These are phyloP conservation scores for Gossypium aridum DNA, from an alignment of 441 rosid species.

Conservation along the genomic window DNA sequence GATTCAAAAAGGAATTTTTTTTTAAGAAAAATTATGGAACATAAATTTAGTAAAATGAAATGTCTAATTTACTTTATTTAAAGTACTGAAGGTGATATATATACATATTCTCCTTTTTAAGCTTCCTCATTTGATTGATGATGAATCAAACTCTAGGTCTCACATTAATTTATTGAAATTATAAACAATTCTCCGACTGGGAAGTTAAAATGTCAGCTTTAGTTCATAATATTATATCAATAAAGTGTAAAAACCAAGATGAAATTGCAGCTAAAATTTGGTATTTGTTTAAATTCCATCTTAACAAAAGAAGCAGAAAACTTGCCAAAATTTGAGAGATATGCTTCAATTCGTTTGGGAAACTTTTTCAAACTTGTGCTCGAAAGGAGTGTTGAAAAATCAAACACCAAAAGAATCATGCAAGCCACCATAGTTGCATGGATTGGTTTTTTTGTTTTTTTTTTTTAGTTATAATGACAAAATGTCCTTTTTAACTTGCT, in stretches of 20 bases:
- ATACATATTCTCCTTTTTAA: too few species aligned
- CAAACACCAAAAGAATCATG: background rate
- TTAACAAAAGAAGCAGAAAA: background rate
- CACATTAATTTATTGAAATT: too few species aligned
- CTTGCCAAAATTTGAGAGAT: background rate
- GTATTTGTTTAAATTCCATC: constrained; percentile 28
- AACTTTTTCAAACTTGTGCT: background rate
- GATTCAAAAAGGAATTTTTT: too few species aligned
- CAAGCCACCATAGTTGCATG: background rate
- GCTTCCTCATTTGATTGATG: too few species aligned
- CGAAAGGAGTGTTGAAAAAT: background rate
- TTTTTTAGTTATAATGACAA: background rate
- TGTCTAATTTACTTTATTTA: too few species aligned
- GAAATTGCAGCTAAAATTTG: constrained; percentile 81
- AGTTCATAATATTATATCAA: too few species aligned
- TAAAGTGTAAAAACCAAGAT: constrained; percentile 9
- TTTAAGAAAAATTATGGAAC: too few species aligned
- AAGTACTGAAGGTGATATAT: too few species aligned
- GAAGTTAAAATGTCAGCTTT: too few species aligned
- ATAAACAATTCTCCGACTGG: too few species aligned
- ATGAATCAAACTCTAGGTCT: too few species aligned
- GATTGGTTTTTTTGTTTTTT: background rate
- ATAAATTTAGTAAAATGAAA: too few species aligned
- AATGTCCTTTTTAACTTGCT: background rate
- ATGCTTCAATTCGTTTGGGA: background rate